Evolutionary conservation across 495 filamentous ascomycete species (phyloP), one percentile per base, ranked within the genome.

Genomic region (Xylaria sp.): DNA sequence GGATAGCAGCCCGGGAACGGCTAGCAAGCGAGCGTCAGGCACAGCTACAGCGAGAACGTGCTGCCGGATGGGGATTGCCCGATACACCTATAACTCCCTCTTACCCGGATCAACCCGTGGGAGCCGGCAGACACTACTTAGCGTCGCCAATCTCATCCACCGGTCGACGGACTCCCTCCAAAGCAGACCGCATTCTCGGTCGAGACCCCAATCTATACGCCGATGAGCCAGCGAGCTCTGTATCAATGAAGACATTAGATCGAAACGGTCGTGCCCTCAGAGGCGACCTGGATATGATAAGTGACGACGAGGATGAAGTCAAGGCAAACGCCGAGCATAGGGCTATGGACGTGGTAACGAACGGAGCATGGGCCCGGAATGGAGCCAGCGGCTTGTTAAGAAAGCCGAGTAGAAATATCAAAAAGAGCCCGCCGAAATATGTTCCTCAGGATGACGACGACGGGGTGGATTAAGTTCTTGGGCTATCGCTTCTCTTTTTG

Each of bases 1-100:
- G 93, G 87, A 71, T 92, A 19, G 89, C 88, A 31, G 90, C 90
- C 4, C 85, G 89, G 50, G 90, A 93, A 26, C 80, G 82, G 2
- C 76, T 93, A 40, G 84, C 88, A 2, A 62, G 80, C 5, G 86
- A 89, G 71, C 82, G 92, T 19, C 87, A 90, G 61, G 82, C 85
- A 64, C 90, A 93, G 70, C 77, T 83, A 29, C 84, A 88, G 67
- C 82, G 88, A 53, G 88, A 92, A 73, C 72, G 80, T 21, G 78
- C 76, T n/a, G 85, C 86, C 3, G 86, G 87, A 0, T 88, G 88
- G 87, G 88, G 85, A n/a, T 69, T 80, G 17, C 63, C 80, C 41
- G 70, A 80, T 26, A 46, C 74, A 53, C 68, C 59, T 35, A 21
- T 72, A 40, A 11, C 61, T 33, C 46, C 61, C 41, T 70, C 74